phyloP scores from a whole-genome alignment of 192 early-diverging fungal genomes.

The Diversispora epigaea region DNA sequence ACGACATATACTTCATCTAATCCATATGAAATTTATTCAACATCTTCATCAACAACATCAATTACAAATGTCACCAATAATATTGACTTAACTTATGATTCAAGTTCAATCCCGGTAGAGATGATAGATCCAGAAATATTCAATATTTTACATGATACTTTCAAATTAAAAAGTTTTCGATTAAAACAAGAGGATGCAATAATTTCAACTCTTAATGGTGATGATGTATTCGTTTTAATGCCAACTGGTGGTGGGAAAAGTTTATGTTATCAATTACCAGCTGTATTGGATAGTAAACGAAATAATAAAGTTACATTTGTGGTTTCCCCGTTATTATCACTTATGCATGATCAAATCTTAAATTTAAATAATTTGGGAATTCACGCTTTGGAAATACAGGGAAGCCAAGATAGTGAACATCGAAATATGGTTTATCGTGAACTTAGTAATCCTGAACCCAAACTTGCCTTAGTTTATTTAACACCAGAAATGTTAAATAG shows the following conservation, averaged over 20 bases:
- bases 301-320: slow-evolving; percentile 83
- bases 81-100: too few species aligned
- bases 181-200: slow-evolving; percentile 86
- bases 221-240: slow-evolving; percentile 96
- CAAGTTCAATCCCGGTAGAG: too few species aligned
- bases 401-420: slow-evolving; percentile 52
- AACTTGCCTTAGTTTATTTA: slow-evolving; percentile 74
- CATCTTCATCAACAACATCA: too few species aligned
- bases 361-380: slow-evolving; percentile 49
- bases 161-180: slow-evolving; percentile 76
- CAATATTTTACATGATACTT: slow-evolving; percentile 34
- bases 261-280: slow-evolving; percentile 93
- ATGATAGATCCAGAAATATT: too few species aligned
- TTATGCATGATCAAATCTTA: slow-evolving; percentile 93
- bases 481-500: slow-evolving; percentile 86
- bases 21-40: too few species aligned
- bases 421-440: slow-evolving; percentile 59
- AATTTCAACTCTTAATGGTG: slow-evolving; percentile 77
- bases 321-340: slow-evolving; percentile 89
- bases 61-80: too few species aligned
- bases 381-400: slow-evolving; percentile 52
- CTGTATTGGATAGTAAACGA: slow-evolving; percentile 46
- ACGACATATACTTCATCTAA: too few species aligned
- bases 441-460: slow-evolving; percentile 47
- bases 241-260: slow-evolving; percentile 97